Conservation (phyloP, 371 early-diverging fungal species). For the Apophysomyces sp. region DNA sequence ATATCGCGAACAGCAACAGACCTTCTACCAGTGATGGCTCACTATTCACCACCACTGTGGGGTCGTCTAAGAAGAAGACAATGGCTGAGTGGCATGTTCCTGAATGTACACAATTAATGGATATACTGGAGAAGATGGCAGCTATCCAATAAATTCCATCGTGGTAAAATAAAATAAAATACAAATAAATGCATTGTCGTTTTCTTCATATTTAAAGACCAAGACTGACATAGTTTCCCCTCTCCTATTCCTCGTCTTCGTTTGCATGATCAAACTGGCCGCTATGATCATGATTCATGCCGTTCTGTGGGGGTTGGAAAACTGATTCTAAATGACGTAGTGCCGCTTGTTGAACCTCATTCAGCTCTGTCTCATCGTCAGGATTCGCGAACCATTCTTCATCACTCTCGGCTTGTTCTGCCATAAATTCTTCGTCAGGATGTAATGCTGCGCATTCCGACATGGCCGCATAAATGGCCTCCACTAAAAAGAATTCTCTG, state of each 20-base stretch:
- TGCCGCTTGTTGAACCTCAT: conserved; percentile 47
- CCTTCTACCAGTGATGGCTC: neutral
- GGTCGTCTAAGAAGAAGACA: conserved; percentile 74
- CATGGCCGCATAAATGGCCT: conserved; percentile 69
- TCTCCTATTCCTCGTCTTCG: conserved; percentile 11
- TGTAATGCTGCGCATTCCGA: conserved; percentile 77
- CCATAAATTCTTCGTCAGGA: conserved; percentile 60
- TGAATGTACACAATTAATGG: conserved; percentile 10
- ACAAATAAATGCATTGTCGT: neutral
- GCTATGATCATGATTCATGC: neutral
- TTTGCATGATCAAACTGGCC: conserved; percentile 13
- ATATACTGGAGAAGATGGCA: neutral
- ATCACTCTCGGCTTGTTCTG: conserved; percentile 37
- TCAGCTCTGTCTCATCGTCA: conserved; percentile 41
- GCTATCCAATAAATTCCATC: neutral
- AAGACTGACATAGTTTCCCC: too few species aligned
- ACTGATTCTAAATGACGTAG: conserved; percentile 43
- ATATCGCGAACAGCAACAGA: neutral
- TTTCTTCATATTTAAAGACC: neutral
- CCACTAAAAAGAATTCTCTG: conserved; percentile 58
- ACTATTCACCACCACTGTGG: conserved; percentile 27
- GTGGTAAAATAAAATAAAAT: neutral
- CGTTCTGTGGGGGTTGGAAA: conserved; percentile 21
- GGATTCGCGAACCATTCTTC: conserved; percentile 47
- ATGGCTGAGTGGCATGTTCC: conserved; percentile 78